These are phyloP conservation scores for Carpinus viminea DNA, from an alignment of 306 rosid genomes.

Conservation along the genomic window DNA sequence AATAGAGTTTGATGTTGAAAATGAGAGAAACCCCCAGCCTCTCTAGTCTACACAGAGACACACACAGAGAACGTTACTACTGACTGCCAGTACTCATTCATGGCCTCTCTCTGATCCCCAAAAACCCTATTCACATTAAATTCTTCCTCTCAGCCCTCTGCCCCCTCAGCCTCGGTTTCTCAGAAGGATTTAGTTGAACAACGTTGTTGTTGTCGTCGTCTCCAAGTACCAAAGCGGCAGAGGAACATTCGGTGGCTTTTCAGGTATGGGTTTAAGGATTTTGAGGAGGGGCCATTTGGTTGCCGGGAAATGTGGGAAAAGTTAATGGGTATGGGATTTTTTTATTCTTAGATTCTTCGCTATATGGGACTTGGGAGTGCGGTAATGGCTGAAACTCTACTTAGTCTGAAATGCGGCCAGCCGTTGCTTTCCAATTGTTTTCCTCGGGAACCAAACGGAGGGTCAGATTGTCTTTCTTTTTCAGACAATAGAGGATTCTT, in stretches of 20 bases:
- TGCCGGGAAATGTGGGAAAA: not conserved
- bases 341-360: not conserved
- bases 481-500: not conserved
- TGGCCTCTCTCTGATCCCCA: not conserved
- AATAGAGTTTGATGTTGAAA: not conserved
- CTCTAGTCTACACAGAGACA: not conserved
- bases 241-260: too few species aligned
- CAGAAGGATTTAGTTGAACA: not conserved
- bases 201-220: not conserved
- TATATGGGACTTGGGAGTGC: not conserved
- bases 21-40: not conserved
- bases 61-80: not conserved
- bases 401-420: not conserved
- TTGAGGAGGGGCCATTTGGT: not conserved
- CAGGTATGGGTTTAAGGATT: conserved; percentile 3
- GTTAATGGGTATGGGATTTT: not conserved
- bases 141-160: not conserved
- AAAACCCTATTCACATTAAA: not conserved
- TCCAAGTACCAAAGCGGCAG: not conserved
- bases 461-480: too few species aligned
- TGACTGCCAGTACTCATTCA: not conserved
- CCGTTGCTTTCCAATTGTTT: not conserved
- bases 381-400: not conserved
- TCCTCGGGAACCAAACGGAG: not conserved
- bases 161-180: not conserved